phyloP scores from a whole-genome alignment of 2,329 filamentous ascomycete genomes.

The Lachnum nothofagi region DNA sequence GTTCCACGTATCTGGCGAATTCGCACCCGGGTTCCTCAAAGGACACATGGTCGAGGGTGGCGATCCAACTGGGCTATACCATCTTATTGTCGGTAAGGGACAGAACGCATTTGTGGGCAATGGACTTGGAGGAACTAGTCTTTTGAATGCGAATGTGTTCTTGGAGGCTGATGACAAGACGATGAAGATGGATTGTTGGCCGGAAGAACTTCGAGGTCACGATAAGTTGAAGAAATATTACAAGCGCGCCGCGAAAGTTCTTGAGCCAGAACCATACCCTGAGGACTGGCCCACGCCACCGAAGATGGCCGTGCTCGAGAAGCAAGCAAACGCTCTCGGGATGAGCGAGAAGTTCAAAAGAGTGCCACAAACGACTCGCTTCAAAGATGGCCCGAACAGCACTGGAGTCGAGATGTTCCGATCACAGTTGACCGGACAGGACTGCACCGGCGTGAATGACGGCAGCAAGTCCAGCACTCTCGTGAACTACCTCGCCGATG shows the following conservation, averaged over 20 bases:
- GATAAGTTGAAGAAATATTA: constrained; percentile 50
- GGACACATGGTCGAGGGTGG: constrained; percentile 43
- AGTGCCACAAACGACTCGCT: constrained; percentile 59
- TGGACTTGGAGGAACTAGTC: constrained; percentile 58
- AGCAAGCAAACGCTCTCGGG: constrained; percentile 50
- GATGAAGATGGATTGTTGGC: constrained; percentile 52
- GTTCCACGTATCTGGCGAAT: constrained; percentile 52
- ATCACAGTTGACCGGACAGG: constrained; percentile 56
- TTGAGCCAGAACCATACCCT: constrained; percentile 57
- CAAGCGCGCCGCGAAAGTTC: constrained; percentile 47
- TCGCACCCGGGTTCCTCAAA: constrained; percentile 41
- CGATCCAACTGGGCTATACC: constrained; percentile 57
- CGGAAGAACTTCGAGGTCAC: constrained; percentile 47
- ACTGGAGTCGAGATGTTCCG: constrained; percentile 60
- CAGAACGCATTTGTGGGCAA: constrained; percentile 49
- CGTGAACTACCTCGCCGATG: constrained; percentile 63
- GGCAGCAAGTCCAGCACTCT: constrained; percentile 62
- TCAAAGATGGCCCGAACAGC: constrained; percentile 54
- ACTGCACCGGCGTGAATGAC: constrained; percentile 61
- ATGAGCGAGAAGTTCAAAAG: constrained; percentile 49
- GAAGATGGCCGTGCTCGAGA: constrained; percentile 54
- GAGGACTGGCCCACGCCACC: constrained; percentile 50
- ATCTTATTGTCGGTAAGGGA: constrained; percentile 57
- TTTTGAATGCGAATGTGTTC: constrained; percentile 65
- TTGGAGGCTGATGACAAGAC: constrained; percentile 53